Evolutionary conservation across 108 stramenopile species (phyloP).

Genomic region (Fistulifera pelliculosa): DNA sequence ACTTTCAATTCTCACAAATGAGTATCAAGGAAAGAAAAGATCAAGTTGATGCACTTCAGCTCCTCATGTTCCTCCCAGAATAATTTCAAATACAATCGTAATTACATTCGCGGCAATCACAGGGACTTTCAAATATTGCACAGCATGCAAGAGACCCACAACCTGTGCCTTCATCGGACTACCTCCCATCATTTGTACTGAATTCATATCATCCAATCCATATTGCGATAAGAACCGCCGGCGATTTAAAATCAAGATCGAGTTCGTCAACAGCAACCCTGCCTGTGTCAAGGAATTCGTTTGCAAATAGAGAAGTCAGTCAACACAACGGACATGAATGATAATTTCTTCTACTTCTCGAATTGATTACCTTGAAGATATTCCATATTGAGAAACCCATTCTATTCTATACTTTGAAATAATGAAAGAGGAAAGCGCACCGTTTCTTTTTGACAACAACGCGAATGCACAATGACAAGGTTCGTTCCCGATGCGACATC

Average conservation of each 20-base stretch:
- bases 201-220: conserved; percentile 67
- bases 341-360: conserved; percentile 2
- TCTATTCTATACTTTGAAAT: no score
- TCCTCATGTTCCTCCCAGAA: conserved; percentile 48
- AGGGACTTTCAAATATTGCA: conserved; percentile 76
- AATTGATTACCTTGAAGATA: conserved; percentile 70
- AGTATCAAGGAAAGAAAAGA: no score
- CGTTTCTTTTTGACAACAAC: no score
- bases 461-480: no score
- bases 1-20: no score
- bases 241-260: conserved; percentile 67
- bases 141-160: conserved; percentile 67
- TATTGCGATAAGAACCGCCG: conserved; percentile 73
- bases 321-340: background rate
- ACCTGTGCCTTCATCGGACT: conserved; percentile 57
- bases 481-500: no score
- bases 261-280: conserved; percentile 66
- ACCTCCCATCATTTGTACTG: conserved; percentile 28
- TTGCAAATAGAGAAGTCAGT: background rate
- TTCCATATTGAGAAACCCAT: conserved; percentile 89
- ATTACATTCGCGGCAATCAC: conserved; percentile 69
- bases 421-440: no score
- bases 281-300: conserved; percentile 34
- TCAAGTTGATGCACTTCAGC: no score
- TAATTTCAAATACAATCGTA: conserved; percentile 74